phyloP scores from a whole-genome alignment of 106 monocot genomes.

The Acorus calamus region DNA sequence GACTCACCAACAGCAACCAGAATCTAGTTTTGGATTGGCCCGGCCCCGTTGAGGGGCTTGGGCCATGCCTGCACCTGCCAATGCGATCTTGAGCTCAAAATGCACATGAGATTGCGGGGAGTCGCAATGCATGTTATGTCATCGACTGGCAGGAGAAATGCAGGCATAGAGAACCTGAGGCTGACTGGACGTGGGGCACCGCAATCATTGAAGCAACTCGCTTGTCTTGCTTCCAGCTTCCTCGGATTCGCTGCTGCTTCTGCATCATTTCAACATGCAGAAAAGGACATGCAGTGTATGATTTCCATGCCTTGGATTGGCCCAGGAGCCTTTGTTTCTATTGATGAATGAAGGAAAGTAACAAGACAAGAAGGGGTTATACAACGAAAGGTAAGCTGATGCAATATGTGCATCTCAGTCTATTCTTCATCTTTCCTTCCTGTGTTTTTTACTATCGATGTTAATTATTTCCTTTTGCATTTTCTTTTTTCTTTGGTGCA shows the following conservation, averaged over 20 bases:
- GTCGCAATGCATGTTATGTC: background rate
- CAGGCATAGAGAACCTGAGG: slow-evolving; percentile 63
- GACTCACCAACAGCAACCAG: slow-evolving; percentile 66
- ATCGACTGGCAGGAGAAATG: slow-evolving; percentile 50
- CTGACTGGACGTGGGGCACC: slow-evolving; percentile 2
- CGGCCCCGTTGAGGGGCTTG: slow-evolving; percentile 88
- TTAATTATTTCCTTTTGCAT: too few species aligned
- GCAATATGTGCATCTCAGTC: too few species aligned
- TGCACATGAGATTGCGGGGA: background rate
- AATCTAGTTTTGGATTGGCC: slow-evolving; percentile 73
- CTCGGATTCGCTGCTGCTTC: slow-evolving; percentile 22
- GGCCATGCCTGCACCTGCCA: slow-evolving; percentile 91
- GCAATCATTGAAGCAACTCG: background rate
- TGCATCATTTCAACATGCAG: background rate
- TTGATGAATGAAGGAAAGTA: too few species aligned
- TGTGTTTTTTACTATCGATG: too few species aligned
- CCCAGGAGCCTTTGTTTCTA: too few species aligned
- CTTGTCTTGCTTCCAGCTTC: slow-evolving; percentile 10
- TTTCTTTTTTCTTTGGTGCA: too few species aligned
- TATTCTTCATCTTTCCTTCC: too few species aligned
- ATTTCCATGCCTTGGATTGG: too few species aligned
- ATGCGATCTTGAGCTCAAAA: background rate
- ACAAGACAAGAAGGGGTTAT: too few species aligned
- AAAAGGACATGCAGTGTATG: too few species aligned
- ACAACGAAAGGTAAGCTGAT: too few species aligned